These are phyloP conservation scores for Nothopassalora personata DNA, from an alignment of 2,329 filamentous ascomycete genomes.

Conservation along the genomic window DNA sequence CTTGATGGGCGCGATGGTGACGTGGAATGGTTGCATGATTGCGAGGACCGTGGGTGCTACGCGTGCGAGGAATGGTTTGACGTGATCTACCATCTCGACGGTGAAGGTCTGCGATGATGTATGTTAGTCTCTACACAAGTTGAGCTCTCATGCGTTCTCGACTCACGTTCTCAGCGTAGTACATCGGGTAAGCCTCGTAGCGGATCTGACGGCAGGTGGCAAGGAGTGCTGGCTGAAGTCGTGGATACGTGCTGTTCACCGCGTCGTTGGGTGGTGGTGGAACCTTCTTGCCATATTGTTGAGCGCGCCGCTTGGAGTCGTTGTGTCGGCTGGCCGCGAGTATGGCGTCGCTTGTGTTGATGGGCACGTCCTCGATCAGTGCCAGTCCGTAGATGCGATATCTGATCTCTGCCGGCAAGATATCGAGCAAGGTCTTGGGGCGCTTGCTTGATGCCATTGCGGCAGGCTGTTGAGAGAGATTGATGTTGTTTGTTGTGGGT, in stretches of 20 bases:
- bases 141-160: not conserved
- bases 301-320: not conserved
- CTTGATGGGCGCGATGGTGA: not conserved
- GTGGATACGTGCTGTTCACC: not conserved
- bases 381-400: not conserved
- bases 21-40: not conserved
- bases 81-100: not conserved
- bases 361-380: not conserved
- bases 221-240: constrained; percentile 1
- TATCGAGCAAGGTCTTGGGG: not conserved
- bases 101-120: not conserved
- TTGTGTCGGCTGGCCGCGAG: not conserved
- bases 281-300: not conserved
- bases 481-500: not conserved
- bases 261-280: not conserved
- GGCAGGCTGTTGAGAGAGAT: not conserved
- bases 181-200: not conserved
- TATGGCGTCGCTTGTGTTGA: not conserved
- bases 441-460: not conserved
- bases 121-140: not conserved
- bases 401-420: not conserved
- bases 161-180: constrained; percentile 3
- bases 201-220: not conserved
- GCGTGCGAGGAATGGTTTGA: not conserved
- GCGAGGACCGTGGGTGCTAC: not conserved